Evolutionary conservation across 1,284 basidiomycete species (phyloP), one percentile per base, ranked within the genome.

Genomic region (Ceratobasidium sp.): DNA sequence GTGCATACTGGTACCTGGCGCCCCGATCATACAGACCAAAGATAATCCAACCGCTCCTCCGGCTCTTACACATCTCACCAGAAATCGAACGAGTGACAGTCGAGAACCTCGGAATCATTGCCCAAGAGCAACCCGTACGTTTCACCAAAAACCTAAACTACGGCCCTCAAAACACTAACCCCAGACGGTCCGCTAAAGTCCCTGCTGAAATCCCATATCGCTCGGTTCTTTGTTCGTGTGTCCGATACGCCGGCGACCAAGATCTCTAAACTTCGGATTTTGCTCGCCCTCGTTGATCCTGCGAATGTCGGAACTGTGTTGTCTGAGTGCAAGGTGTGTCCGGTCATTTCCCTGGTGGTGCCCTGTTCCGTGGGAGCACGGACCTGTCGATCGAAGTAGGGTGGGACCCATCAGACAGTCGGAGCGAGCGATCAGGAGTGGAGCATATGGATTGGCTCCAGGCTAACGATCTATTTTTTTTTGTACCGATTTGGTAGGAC

Each of bases 21-120:
- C 88, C 90, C 5, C 83, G 86, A 0, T 85, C 87, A 1, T 84
- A 85, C 30, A 81, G 85, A 26, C 76, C 79, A 14, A 88, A 87
- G 77, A 83, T 91, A 3, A 84, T 89, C 1, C 83, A 85, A 10
- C 92, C 92, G 0, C 81, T 95, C 1, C 81, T 95, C 34, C 86
- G 91, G 9, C 83, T 95, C 1, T 82, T 93, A 23, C 84, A 85
- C 61, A 78, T 80, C 14, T 89, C 88, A 0, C 83, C 84, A 23
- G 92, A 94, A 79, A 85, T 92, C 0, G 89, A 91, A 75, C 86
- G 90, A 2, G 85, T 93, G 0, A 88, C 89, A 0, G 84, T 96
- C 72, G 85, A 89, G 0, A 91, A 94, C 75, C 80, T 95, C 32
- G 82, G 87, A 4, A 80, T 88, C 2, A 85, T 95, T 53, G 86